phyloP scores from a whole-genome alignment of 768 basidiomycete species.

The Tricholoma hemisulphureum region DNA sequence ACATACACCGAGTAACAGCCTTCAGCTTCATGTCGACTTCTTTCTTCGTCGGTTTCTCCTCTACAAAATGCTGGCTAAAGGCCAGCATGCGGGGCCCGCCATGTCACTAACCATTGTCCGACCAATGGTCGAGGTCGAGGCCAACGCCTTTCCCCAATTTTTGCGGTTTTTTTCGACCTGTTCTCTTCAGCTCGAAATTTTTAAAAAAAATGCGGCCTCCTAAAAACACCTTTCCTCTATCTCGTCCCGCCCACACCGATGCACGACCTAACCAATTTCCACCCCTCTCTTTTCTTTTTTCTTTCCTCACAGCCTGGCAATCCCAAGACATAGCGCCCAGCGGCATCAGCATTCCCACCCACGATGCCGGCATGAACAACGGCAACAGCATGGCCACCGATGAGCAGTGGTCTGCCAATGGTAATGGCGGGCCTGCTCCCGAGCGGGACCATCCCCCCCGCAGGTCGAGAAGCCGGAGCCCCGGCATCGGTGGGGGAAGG shows the following conservation, averaged over 20 bases:
- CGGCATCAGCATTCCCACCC: conserved; percentile 71
- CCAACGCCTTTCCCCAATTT: conserved; percentile 17
- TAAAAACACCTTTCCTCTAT: conserved; percentile 13
- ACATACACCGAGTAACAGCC: conserved; percentile 1
- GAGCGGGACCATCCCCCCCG: conserved; percentile 52
- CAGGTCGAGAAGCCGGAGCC: conserved; percentile 77
- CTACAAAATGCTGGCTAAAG: conserved; percentile 42
- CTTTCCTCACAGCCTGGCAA: conserved; percentile 66
- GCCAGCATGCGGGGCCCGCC: conserved; percentile 29
- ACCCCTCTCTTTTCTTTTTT: conserved; percentile 27
- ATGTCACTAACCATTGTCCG: conserved; percentile 14
- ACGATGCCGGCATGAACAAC: conserved; percentile 42
- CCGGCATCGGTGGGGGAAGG: conserved; percentile 46
- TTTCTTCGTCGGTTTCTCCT: conserved; percentile 27
- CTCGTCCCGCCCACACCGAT: conserved; percentile 28
- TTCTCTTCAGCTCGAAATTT: conserved; percentile 22
- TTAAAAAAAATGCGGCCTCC: conserved; percentile 18
- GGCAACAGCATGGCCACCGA: conserved; percentile 49
- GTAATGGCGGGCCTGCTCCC: conserved; percentile 41
- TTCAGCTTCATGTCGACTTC: conserved; percentile 9
- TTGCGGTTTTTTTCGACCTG: conserved; percentile 6
- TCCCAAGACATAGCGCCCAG: conserved; percentile 76
- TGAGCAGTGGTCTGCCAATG: conserved; percentile 53
- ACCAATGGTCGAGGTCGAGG: conserved; percentile 5
- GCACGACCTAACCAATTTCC: conserved; percentile 40